Evolutionary conservation across 83 land plant genomes (phyloP).

Genomic region (Thuja plicata): DNA sequence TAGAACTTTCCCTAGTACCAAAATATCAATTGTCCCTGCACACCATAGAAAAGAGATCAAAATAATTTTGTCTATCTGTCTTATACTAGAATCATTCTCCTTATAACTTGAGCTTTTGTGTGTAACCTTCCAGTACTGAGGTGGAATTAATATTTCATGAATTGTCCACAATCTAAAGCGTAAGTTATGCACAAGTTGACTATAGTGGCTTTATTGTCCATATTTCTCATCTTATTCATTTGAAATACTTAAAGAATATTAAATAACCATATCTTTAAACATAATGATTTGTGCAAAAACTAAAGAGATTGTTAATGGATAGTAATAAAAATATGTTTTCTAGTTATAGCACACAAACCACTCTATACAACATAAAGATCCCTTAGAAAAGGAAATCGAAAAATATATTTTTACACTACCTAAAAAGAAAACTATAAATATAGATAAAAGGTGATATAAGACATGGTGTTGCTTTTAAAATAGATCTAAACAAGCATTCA

Average conservation of each 20-base stretch:
- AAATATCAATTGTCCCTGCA: neutral
- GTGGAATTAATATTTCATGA: neutral
- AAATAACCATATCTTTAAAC: too few relatives aligned
- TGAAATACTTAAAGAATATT: neutral
- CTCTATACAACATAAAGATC: neutral
- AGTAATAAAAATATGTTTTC: conserved; percentile 5
- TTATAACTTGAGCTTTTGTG: neutral
- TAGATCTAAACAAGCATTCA: too few relatives aligned
- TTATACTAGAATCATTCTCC: neutral
- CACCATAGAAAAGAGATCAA: neutral
- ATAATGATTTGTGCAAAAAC: too few relatives aligned
- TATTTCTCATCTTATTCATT: neutral
- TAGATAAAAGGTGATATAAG: neutral
- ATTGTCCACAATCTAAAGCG: neutral
- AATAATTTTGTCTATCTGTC: neutral
- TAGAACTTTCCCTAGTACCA: too few relatives aligned
- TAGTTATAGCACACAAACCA: neutral
- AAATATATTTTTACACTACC: neutral
- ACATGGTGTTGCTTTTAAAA: too few relatives aligned
- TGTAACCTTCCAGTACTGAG: neutral
- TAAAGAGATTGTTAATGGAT: neutral
- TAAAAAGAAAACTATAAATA: conserved; percentile 8
- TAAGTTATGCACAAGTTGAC: too few relatives aligned
- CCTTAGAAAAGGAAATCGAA: neutral
- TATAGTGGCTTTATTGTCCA: neutral